A percentile compares a stretch with the other conserved stretches of the same genome.
phyloP scores from a whole-genome alignment of 1,139 yeast genomes.

The Suhomyces yuchorum region DNA sequence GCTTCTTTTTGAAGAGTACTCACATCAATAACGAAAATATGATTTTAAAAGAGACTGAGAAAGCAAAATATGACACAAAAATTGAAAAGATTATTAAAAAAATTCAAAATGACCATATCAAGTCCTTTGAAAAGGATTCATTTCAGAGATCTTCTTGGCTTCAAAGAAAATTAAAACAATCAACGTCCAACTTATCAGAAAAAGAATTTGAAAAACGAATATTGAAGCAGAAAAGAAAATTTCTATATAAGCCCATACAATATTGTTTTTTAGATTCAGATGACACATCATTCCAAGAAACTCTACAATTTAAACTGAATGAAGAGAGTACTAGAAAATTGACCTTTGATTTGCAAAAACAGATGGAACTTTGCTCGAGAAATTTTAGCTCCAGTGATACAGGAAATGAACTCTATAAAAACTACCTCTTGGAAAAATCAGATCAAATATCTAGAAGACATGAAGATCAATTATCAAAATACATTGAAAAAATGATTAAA shows the following conservation, averaged over 20 bases:
- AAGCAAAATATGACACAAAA: constrained; percentile 16
- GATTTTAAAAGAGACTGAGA: constrained; percentile 13
- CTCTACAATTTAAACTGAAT: constrained; percentile 15
- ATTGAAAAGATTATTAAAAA: constrained; percentile 17
- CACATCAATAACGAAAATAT: constrained; percentile 14
- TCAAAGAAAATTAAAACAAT: constrained; percentile 5
- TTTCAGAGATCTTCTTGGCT: constrained; percentile 8
- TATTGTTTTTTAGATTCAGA: constrained; percentile 27
- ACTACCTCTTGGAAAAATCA: constrained; percentile 13
- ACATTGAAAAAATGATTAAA: constrained; percentile 24
- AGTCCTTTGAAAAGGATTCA: constrained; percentile 12
- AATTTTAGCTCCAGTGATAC: constrained; percentile 1
- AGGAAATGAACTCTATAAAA: constrained; percentile 6
- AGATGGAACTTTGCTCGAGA: background rate
- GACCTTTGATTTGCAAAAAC: constrained; percentile 2
- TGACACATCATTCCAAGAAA: constrained; percentile 18
- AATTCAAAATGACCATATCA: constrained; percentile 20
- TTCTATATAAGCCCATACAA: constrained; percentile 33
- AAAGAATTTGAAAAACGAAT: constrained; percentile 18
- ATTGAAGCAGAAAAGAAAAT: constrained; percentile 22
- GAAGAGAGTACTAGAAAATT: background rate
- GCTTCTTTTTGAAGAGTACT: constrained; percentile 20
- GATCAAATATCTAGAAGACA: constrained; percentile 11
- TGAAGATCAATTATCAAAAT: constrained; percentile 20
- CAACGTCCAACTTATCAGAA: background rate